Percentiles rank a stretch among this genome's conserved stretches.
Evolutionary conservation across 768 basidiomycete genomes (phyloP).

Genomic region (Phaffia australis): DNA sequence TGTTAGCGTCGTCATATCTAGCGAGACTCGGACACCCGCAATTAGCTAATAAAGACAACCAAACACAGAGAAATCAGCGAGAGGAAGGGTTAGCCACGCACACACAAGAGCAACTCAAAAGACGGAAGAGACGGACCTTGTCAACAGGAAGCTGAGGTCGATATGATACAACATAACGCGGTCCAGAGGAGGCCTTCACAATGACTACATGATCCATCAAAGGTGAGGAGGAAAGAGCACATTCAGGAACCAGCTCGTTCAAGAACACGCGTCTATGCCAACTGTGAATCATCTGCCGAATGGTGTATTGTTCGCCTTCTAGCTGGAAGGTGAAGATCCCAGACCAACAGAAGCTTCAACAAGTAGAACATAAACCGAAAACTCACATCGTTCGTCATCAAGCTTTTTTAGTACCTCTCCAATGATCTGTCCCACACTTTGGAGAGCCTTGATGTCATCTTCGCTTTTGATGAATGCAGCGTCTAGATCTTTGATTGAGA

Average conservation of each 20-base stretch:
- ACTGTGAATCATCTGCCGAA: too few species aligned
- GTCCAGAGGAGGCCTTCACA: conserved; percentile 95
- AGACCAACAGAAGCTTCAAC: not conserved
- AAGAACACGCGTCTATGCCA: too few species aligned
- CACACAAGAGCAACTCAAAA: not conserved
- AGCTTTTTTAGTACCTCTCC: conserved; percentile 98
- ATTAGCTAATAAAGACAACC: conserved; percentile 55
- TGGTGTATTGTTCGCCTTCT: not conserved
- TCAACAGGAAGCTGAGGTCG: conserved; percentile 80
- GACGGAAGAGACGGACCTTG: conserved; percentile 31
- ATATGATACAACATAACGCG: conserved; percentile 96
- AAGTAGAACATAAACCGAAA: not conserved
- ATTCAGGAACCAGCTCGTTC: not conserved
- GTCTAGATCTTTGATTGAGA: conserved; percentile 79
- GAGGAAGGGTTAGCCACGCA: not conserved
- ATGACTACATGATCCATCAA: conserved; percentile 51
- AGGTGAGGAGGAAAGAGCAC: not conserved
- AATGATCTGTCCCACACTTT: conserved; percentile 97
- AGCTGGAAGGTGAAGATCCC: not conserved
- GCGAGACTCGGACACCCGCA: conserved; percentile 82
- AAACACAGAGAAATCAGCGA: conserved; percentile 13
- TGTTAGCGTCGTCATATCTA: conserved; percentile 98
- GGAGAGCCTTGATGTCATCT: conserved; percentile 97
- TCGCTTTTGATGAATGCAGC: conserved; percentile 89
- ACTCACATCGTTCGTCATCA: conserved; percentile 90